These are phyloP conservation scores for Aristolochia fimbriata DNA, from an alignment of 164 flowering plant species.

Conservation along the genomic window DNA sequence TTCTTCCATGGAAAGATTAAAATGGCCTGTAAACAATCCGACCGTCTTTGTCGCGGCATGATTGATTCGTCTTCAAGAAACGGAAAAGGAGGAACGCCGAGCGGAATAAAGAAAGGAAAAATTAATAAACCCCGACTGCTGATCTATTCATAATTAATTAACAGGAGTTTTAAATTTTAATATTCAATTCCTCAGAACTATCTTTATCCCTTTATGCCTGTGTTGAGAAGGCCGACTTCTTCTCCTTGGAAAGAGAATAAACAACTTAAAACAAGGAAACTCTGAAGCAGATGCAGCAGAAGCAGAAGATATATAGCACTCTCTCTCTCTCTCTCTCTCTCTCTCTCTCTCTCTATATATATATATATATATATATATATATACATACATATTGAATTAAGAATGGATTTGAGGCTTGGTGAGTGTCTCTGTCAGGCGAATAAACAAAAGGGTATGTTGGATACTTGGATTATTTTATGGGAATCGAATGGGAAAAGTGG, in stretches of 20 bases:
- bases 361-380: no score
- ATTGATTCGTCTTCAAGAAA: conserved; percentile 2
- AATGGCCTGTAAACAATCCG: background rate
- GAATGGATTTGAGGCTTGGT: conserved; percentile 3
- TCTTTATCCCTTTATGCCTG: conserved; percentile 12
- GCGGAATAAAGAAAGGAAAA: no score
- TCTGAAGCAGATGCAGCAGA: no score
- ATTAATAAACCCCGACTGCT: no score
- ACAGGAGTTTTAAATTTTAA: background rate
- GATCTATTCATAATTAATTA: no score
- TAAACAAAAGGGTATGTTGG: conserved; percentile 15
- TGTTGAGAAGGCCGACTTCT: conserved; percentile 6
- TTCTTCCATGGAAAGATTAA: no score
- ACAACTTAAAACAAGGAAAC: background rate
- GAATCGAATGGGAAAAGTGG: conserved; percentile 14
- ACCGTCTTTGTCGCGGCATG: background rate
- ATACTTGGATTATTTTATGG: conserved; percentile 6
- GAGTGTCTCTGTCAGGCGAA: conserved; percentile 31
- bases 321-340: no score
- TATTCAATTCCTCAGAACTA: conserved; percentile 3
- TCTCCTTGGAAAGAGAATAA: conserved; percentile 20
- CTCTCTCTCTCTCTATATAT: no score
- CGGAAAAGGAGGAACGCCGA: background rate
- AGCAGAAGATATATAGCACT: no score
- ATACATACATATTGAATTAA: no score